Percentiles rank a stretch among this genome's conserved stretches.
phyloP scores from a whole-genome alignment of 202 grass and related monocot genomes.

The Cymbopogon flexuosus region DNA sequence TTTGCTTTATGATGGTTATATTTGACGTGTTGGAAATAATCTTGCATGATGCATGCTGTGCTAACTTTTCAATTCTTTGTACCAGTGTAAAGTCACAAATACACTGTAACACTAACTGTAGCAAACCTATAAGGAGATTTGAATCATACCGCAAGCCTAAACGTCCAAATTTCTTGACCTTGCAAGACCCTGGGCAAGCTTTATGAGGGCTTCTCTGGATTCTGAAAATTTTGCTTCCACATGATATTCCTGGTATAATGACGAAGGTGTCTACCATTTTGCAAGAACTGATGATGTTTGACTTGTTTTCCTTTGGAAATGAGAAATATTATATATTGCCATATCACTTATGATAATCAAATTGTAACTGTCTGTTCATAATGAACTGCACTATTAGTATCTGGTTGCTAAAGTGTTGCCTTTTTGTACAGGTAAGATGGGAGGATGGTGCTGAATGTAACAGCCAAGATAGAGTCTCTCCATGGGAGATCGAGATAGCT shows the following conservation, averaged over 20 bases:
- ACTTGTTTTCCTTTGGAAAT: conserved; percentile 2
- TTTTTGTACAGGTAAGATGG: conserved; percentile 65
- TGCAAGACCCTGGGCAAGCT: background rate
- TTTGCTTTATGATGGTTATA: background rate
- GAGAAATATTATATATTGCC: background rate
- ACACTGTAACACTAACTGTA: background rate
- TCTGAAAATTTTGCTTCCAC: background rate
- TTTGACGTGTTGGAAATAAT: background rate
- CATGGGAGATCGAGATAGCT: conserved; percentile 80
- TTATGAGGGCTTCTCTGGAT: background rate
- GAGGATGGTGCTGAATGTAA: conserved; percentile 48
- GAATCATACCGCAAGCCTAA: background rate
- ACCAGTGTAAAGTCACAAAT: background rate
- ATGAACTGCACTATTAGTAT: conserved; percentile 12
- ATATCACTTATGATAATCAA: background rate
- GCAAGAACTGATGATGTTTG: background rate
- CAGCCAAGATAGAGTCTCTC: conserved; percentile 65
- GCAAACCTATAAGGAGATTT: background rate
- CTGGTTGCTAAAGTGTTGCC: background rate
- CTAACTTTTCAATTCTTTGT: background rate
- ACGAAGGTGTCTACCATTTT: conserved; percentile 6
- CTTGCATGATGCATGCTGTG: background rate
- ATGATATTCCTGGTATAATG: background rate
- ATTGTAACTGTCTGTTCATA: background rate
- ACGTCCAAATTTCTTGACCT: background rate